Conservation (phyloP, 2,329 filamentous ascomycete species). For the Trichoderma hamatum region DNA sequence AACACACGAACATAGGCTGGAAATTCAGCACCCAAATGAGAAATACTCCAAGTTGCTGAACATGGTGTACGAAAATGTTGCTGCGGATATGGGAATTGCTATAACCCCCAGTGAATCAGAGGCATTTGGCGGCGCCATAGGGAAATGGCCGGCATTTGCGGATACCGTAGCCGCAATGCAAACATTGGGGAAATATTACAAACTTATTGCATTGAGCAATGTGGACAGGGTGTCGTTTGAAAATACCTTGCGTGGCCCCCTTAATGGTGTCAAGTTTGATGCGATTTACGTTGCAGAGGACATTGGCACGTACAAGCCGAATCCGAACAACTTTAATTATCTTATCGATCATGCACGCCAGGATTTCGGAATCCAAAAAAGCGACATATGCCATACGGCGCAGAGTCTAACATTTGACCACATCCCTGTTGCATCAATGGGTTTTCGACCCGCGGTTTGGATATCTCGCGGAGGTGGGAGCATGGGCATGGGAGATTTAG, state of each 20-base stretch:
- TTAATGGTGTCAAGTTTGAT: conserved; percentile 59
- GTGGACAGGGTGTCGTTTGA: conserved; percentile 48
- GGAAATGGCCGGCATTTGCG: conserved; percentile 57
- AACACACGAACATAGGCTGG: conserved; percentile 51
- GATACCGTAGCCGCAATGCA: conserved; percentile 59
- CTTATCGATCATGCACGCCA: conserved; percentile 53
- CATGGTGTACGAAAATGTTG: conserved; percentile 47
- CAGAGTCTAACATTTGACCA: conserved; percentile 69
- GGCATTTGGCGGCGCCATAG: conserved; percentile 54
- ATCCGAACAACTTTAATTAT: conserved; percentile 64
- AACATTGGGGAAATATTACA: conserved; percentile 52
- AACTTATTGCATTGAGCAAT: conserved; percentile 63
- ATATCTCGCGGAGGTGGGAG: conserved; percentile 55
- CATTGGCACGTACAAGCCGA: conserved; percentile 72
- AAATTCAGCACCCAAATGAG: conserved; percentile 55
- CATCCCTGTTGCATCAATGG: conserved; percentile 61
- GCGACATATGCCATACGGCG: conserved; percentile 67
- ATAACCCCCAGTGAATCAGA: conserved; percentile 43
- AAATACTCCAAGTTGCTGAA: conserved; percentile 62
- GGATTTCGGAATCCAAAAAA: conserved; percentile 54
- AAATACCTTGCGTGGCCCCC: conserved; percentile 34
- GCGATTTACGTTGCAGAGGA: conserved; percentile 69
- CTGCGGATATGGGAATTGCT: conserved; percentile 43
- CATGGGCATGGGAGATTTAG: conserved; percentile 42
- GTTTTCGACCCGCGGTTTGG: conserved; percentile 61